These are phyloP conservation scores for Cytidiella melzeri DNA, from an alignment of 768 basidiomycete genomes.

Conservation along the genomic window DNA sequence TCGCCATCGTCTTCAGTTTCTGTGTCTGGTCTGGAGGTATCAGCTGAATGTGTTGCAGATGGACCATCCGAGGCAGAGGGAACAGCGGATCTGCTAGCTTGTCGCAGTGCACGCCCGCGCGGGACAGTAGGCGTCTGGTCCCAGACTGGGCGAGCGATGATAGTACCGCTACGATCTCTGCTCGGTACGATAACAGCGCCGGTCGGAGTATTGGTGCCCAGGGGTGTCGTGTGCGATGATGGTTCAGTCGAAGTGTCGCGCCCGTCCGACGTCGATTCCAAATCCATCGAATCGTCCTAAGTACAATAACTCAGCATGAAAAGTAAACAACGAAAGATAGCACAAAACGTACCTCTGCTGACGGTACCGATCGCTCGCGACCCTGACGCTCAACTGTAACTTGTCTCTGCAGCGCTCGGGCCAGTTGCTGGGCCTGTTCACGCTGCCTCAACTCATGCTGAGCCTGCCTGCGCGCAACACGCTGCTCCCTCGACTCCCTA, in stretches of 20 bases:
- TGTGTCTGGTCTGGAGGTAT: constrained; percentile 59
- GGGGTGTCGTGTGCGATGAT: constrained; percentile 54
- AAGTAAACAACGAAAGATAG: neutral
- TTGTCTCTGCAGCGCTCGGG: constrained; percentile 51
- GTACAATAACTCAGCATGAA: neutral
- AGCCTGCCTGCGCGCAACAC: constrained; percentile 55
- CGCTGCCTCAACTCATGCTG: constrained; percentile 50
- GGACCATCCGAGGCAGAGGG: constrained; percentile 22
- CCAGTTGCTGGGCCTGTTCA: constrained; percentile 53
- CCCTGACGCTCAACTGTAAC: constrained; percentile 20
- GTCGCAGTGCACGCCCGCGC: constrained; percentile 18
- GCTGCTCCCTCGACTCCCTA: constrained; percentile 69
- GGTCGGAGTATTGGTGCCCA: constrained; percentile 53
- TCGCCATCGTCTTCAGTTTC: constrained; percentile 80
- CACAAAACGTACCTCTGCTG: constrained; percentile 12
- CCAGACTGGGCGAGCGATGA: constrained; percentile 63
- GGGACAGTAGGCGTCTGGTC: constrained; percentile 32
- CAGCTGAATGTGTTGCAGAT: constrained; percentile 30
- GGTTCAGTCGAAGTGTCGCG: constrained; percentile 54
- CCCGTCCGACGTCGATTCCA: constrained; percentile 17
- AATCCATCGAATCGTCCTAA: constrained; percentile 24
- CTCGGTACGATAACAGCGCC: constrained; percentile 52
- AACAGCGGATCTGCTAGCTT: neutral
- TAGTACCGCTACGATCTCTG: constrained; percentile 70
- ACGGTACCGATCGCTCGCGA: constrained; percentile 1